Base-by-base conservation (phyloP, 257 asterid species). In the Solanum sitiens region DNA sequence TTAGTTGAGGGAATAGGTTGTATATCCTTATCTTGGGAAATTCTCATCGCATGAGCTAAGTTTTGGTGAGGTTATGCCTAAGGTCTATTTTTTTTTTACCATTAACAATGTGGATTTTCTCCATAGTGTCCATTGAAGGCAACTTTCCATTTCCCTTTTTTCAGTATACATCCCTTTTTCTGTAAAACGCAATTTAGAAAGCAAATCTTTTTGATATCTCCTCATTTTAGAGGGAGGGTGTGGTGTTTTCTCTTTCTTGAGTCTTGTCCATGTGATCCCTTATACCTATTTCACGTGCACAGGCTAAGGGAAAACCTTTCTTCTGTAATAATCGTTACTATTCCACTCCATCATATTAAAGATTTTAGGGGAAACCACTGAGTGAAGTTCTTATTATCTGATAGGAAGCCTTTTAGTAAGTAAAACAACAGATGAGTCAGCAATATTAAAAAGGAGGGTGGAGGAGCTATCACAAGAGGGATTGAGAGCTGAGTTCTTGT, bases 361-460 rank as follows among this genome's bases (percentile, higher is more conserved):
- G 45, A 80, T 30, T 80, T 15, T 80, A 5, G 85, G 70, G 44
- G 45, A n/a, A 20, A 87, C 39, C 82, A 77, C 87, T 20, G 23
- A 68, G 21, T 42, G 75, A n/a, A 88, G 67, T 86, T 87, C 85
- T 84, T 87, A 25, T 85, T 45, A 45, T 79, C 65, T 42, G 85
- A 83, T 87, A 96, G 98, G 99, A 83, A 95, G 99, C 92, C 85
- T 95, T 93, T 93, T 97, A 86, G 96, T 97, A 89, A 98, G 97
- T 90, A 92, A 91, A 89, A 95, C 96, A 45, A 91, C 93, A 73
- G 95, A 93, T 82, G 98, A 97, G 2, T 91, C 92, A 79, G 87
- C 91, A 39, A 70, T 87, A 79, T 89, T 97, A 89, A 91, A 88
- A 91, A 89, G 65, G 83, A 92, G 87, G 91, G 94, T 93, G 86